Base-by-base conservation (phyloP, 208 protist genomes). In the Trypanosoma melophagium region DNA sequence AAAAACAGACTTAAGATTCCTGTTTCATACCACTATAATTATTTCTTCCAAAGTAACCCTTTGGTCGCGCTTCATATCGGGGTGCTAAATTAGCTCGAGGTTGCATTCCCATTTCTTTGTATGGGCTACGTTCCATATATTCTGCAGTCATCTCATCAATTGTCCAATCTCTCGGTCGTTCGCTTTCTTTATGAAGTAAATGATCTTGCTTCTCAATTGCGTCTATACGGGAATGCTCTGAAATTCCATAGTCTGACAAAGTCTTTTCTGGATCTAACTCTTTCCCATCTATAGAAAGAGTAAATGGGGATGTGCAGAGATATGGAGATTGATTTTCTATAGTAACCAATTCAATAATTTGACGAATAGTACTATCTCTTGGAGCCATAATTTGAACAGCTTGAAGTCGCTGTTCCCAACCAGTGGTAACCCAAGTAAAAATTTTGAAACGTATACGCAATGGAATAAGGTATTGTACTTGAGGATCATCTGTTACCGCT, bases 91-190 rank as follows among this genome's bases (percentile, higher is more conserved):
- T 90, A 19, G 74, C 62, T 21, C 49, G 53, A 16, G 89, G 89
- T n/a, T 87, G 76, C 77, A 95, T 92, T 7, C 66, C 74, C 90
- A 95, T 95, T 60, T 95, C 90, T 66, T 90, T 91, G 73, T 92
- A 95, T 13, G 90, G 90, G 51, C 85, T 95, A 19, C 25, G 69
- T 14, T 52, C 47, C 7, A 80, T 10, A 44, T 78, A 71, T 5
- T 86, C 79, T 4, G 76, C 67, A 13, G 77, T 86, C 45, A 95
- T 90, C 59, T 95, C 90, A 62, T 93, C 87, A 12, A 93, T 79
- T 50, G 87, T 95, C 87, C 90, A 95, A 63, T 95, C 87, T 69
- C 82, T 86, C 0, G 79, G 84, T 16, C 79, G 62, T 51, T 81
- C 76, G 1, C 62, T 65, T 1, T 86, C 84, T 17, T 69, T 81